phyloP scores from a whole-genome alignment of 495 filamentous ascomycete species.

The Penicillium coffeae region DNA sequence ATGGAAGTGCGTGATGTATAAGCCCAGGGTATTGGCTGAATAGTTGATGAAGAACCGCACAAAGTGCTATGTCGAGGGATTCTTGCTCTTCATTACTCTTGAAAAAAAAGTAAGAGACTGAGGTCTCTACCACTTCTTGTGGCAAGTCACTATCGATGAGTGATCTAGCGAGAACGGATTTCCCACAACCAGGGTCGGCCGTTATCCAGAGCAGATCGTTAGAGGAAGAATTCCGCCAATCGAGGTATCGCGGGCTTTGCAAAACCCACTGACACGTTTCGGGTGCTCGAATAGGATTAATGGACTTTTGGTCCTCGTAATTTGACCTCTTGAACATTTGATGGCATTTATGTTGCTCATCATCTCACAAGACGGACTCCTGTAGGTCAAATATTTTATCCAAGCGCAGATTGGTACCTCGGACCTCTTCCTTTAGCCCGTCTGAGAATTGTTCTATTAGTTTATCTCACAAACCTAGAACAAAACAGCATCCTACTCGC shows the following conservation, averaged over 20 bases:
- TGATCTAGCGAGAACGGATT: slow-evolving; percentile 38
- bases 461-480: not conserved
- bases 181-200: slow-evolving; percentile 43
- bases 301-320: slow-evolving; percentile 27
- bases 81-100: slow-evolving; percentile 38
- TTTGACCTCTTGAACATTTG: slow-evolving; percentile 22
- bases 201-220: slow-evolving; percentile 42
- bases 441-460: slow-evolving; percentile 9
- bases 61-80: slow-evolving; percentile 26
- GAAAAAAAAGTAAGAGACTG: slow-evolving; percentile 44
- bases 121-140: not conserved
- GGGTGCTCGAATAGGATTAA: slow-evolving; percentile 20
- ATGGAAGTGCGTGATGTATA: slow-evolving; percentile 20
- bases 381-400: slow-evolving; percentile 15
- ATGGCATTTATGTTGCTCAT: slow-evolving; percentile 23
- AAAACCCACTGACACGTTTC: slow-evolving; percentile 28
- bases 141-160: slow-evolving; percentile 29
- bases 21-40: slow-evolving; percentile 25
- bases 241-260: slow-evolving; percentile 24
- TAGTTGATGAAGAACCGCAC: slow-evolving; percentile 40
- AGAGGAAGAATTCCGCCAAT: slow-evolving; percentile 21
- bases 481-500: not conserved
- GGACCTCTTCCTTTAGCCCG: slow-evolving; percentile 9
- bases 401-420: slow-evolving; percentile 27
- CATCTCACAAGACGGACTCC: slow-evolving; percentile 13